Base-by-base conservation (phyloP, 2,329 filamentous ascomycete genomes). In the Trichoderma koningii region DNA sequence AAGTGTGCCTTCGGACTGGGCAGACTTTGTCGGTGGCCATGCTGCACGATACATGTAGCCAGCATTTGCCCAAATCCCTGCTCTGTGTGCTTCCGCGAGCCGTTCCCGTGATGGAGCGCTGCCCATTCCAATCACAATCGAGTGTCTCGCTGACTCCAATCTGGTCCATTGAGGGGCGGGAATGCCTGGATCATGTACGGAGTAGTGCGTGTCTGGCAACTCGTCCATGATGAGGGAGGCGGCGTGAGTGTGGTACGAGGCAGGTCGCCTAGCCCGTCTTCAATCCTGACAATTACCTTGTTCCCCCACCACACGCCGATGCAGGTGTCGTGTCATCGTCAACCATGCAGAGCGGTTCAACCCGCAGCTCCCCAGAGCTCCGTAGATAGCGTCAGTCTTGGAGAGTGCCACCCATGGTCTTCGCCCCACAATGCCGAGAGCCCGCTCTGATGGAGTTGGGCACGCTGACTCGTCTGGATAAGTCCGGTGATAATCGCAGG, bases 281-380 rank as follows among this genome's bases (percentile, higher is more conserved):
- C 47, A 41, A 50, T 45, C 41, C 59, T 52, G 23, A 51, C 48
- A 42, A 30, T 28, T 50, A 41, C 64, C 59, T 34, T 23, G 52
- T 21, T 53, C 53, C 64, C 52, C 64, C 64, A 66, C 59, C 52
- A 44, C 50, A 28, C 47, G 38, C 47, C 26, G 63, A 60, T 41
- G 55, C 51, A 66, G 52, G 52, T 44, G 59, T 63, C 52, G 68
- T 70, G 69, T 68, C 71, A 73, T 73, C 70, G 70, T 66, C 69
- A 66, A 60, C 68, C 65, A 72, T 74, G 73, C 73, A 75, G 66
- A 65, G 69, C 73, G 73, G 73, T 74, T 75, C 72, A 75, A 73
- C 72, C 73, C 73, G 73, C 71, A 72, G 71, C 71, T 74, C 70
- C 73, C 69, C 70, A 62, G 59, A 45, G 52, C 50, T 62, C 59